Conservation (phyloP, 2,329 filamentous ascomycete genomes). For the Neofusicoccum umdonicola region DNA sequence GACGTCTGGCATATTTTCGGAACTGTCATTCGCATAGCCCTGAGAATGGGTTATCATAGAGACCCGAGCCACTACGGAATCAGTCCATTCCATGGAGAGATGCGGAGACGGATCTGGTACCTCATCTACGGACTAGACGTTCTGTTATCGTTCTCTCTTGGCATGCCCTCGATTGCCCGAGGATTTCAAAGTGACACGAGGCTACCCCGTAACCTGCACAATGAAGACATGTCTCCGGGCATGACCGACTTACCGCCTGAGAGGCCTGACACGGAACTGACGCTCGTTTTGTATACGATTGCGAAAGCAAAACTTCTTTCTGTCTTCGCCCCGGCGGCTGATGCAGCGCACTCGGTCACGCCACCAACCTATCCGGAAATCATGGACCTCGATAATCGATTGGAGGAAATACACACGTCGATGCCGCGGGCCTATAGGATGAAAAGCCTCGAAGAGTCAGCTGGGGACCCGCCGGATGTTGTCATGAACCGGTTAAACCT, state of each 20-base stretch:
- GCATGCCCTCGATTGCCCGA: conserved; percentile 49
- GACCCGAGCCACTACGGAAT: conserved; percentile 46
- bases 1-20: conserved; percentile 45
- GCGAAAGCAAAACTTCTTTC: conserved; percentile 16
- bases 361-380: conserved; percentile 38
- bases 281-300: conserved; percentile 15
- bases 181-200: conserved; percentile 42
- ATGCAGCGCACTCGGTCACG: conserved; percentile 37
- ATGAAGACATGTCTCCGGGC: conserved; percentile 42
- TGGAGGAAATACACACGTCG: conserved; percentile 33
- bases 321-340: conserved; percentile 28
- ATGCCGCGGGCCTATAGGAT: conserved; percentile 40
- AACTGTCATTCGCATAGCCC: conserved; percentile 37
- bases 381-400: conserved; percentile 35
- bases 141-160: conserved; percentile 48
- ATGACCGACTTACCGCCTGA: conserved; percentile 35
- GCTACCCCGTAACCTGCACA: conserved; percentile 45
- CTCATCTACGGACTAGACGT: conserved; percentile 45
- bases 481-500: conserved; percentile 54
- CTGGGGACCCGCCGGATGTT: conserved; percentile 50
- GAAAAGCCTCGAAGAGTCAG: conserved; percentile 39
- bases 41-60: conserved; percentile 47
- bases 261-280: conserved; percentile 19
- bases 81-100: conserved; percentile 44
- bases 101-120: conserved; percentile 47